Evolutionary conservation across 441 rosid species (phyloP), one percentile per base, ranked within the genome.

Genomic region (Pelargonium australe): DNA sequence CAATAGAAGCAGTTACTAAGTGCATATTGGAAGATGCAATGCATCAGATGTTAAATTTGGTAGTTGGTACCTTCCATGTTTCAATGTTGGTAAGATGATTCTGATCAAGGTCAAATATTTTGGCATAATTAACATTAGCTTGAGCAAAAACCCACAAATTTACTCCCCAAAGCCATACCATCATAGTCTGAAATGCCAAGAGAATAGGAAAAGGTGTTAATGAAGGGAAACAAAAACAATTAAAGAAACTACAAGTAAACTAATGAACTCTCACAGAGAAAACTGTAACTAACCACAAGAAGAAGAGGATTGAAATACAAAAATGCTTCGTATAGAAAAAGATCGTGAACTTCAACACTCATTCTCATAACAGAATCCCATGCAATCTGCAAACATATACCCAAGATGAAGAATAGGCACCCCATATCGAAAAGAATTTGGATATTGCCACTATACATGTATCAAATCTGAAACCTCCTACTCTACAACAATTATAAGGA

Each of bases 121-220:
- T 85, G 62, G 87, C 87, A 76, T 90, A 95, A 74, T 81, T 88
- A 64, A 95, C 82, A 69, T 83, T 92, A 43, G 95, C 83, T 81
- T 86, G 92, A 11, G 91, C 67, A 75, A 95, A 95, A 57, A 89
- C 90, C 97, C 92, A 92, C 71, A 89, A 73, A 69, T 89, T 92
- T 61, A 90, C 79, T 75, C 98, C 99, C 97, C 98, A 95, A 40
- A 95, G 88, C 99, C 99, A 95, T 65, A 91, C 96, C 95, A 88
- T 86, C 89, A 86, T 74, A 41, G 96, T 90, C 99, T 95, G 85
- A 68, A 81, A 69, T 11, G 64, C 37, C 3, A 19, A 19, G 7
- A 57, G 62, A 23, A 57, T 67, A 82, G 67, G 74, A 19, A 31
- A 64, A 73, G 20, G 14, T 67, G 65, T 62, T 5, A 64, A 61